Conservation (phyloP, 257 asterid genomes). For the Rubia yunnanensis region DNA sequence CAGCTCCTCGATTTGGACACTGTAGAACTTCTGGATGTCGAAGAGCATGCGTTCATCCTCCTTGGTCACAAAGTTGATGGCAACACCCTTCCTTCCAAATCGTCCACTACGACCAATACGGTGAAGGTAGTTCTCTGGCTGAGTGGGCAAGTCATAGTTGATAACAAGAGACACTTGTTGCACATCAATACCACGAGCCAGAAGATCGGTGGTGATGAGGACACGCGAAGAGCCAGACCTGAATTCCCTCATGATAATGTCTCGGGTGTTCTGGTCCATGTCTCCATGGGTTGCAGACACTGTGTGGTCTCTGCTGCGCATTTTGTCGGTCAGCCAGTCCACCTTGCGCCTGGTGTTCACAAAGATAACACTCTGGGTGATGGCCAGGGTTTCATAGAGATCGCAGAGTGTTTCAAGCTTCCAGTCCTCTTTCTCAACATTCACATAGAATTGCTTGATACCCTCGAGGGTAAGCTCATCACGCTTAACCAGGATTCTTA, state of each 20-base stretch:
- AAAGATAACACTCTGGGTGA: slow-evolving; percentile 43
- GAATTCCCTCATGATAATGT: slow-evolving; percentile 42
- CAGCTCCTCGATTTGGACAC: slow-evolving; percentile 65
- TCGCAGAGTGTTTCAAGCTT: slow-evolving; percentile 39
- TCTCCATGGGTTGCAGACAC: slow-evolving; percentile 45
- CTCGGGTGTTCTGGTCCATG: slow-evolving; percentile 46
- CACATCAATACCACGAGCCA: slow-evolving; percentile 82
- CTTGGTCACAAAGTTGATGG: slow-evolving; percentile 71
- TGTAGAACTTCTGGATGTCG: slow-evolving; percentile 68
- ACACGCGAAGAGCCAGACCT: slow-evolving; percentile 67
- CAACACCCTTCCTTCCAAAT: slow-evolving; percentile 82
- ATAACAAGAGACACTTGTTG: slow-evolving; percentile 80
- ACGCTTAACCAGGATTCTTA: slow-evolving; percentile 39
- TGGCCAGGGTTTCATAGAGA: slow-evolving; percentile 39
- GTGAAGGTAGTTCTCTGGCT: slow-evolving; percentile 79
- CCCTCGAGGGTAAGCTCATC: slow-evolving; percentile 47
- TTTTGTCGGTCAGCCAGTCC: slow-evolving; percentile 42
- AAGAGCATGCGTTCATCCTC: slow-evolving; percentile 70
- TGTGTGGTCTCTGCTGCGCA: slow-evolving; percentile 40
- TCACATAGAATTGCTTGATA: slow-evolving; percentile 36
- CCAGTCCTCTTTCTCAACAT: slow-evolving; percentile 38
- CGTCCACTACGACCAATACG: slow-evolving; percentile 86
- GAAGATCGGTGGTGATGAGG: slow-evolving; percentile 68
- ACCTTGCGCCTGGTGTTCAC: slow-evolving; percentile 45
- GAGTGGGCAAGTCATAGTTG: slow-evolving; percentile 72